A percentile compares a stretch with the other conserved stretches of the same genome.
These are phyloP conservation scores for Dictyostelium intermedium DNA, from an alignment of 78 protist species.

Conservation along the genomic window DNA sequence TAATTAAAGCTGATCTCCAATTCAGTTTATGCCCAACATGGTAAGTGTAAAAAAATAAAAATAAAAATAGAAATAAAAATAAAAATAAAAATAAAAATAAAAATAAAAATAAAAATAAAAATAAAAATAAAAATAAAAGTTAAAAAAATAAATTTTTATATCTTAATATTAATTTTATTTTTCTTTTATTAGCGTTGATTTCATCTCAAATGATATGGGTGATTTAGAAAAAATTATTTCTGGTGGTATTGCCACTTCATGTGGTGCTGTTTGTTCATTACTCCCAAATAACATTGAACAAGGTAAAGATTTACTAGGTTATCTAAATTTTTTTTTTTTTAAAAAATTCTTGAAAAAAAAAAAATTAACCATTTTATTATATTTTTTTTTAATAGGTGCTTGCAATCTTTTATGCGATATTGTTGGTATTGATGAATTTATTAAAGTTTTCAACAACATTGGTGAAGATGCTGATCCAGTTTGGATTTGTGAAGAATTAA, in stretches of 20 bases:
- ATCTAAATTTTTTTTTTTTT: neutral
- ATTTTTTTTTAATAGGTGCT: neutral
- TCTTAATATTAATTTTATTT: neutral
- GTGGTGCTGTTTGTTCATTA: slow-evolving; percentile 11
- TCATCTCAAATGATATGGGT: neutral
- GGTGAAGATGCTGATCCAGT: slow-evolving; percentile 67
- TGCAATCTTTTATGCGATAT: slow-evolving; percentile 35
- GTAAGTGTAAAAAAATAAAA: neutral
- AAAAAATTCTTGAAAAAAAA: too few species aligned
- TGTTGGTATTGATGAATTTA: slow-evolving; percentile 68
- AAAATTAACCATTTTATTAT: too few species aligned
- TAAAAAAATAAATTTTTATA: neutral
- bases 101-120: neutral
- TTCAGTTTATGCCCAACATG: neutral
- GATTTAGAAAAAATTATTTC: neutral
- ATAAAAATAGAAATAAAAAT: neutral
- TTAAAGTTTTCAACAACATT: slow-evolving; percentile 13
- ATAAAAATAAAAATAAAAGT: neutral
- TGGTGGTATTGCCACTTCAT: neutral
- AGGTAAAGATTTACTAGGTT: neutral
- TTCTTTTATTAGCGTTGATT: neutral
- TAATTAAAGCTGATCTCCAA: neutral
- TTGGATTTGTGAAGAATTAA: slow-evolving; percentile 32
- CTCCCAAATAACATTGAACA: neutral
- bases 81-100: neutral